Conservation (phyloP, 495 filamentous ascomycete genomes). For the Talaromyces borbonicus region DNA sequence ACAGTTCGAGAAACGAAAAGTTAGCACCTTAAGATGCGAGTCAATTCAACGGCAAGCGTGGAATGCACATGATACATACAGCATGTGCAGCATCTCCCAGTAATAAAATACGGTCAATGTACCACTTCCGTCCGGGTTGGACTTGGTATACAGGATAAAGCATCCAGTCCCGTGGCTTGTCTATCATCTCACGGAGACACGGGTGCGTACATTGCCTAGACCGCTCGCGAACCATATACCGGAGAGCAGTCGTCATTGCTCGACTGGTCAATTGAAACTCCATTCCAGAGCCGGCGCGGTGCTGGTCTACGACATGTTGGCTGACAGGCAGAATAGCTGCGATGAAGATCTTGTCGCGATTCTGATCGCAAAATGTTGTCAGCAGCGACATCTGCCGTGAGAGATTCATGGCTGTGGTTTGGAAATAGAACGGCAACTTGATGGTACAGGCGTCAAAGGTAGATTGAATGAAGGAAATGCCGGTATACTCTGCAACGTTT, state of each 20-base stretch:
- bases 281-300: conserved; percentile 6
- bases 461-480: conserved; percentile 13
- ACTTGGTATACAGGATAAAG: conserved; percentile 43
- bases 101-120: conserved; percentile 28
- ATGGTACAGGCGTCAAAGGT: conserved; percentile 3
- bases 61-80: not conserved
- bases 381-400: conserved; percentile 31
- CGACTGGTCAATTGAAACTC: conserved; percentile 13
- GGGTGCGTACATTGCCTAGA: conserved; percentile 11
- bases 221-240: not conserved
- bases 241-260: conserved; percentile 13
- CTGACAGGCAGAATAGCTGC: conserved; percentile 12
- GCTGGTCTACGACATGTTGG: conserved; percentile 8
- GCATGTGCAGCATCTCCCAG: conserved; percentile 40
- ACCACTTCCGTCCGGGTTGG: conserved; percentile 31
- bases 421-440: conserved; percentile 21
- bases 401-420: conserved; percentile 26
- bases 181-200: conserved; percentile 29
- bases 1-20: not conserved
- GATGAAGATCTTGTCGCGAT: conserved; percentile 8
- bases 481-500: conserved; percentile 8
- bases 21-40: not conserved
- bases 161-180: conserved; percentile 34
- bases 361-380: conserved; percentile 22
- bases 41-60: not conserved